Evolutionary conservation across 176 grass and related monocot genomes (phyloP).

Genomic region (Musa itinerans): DNA sequence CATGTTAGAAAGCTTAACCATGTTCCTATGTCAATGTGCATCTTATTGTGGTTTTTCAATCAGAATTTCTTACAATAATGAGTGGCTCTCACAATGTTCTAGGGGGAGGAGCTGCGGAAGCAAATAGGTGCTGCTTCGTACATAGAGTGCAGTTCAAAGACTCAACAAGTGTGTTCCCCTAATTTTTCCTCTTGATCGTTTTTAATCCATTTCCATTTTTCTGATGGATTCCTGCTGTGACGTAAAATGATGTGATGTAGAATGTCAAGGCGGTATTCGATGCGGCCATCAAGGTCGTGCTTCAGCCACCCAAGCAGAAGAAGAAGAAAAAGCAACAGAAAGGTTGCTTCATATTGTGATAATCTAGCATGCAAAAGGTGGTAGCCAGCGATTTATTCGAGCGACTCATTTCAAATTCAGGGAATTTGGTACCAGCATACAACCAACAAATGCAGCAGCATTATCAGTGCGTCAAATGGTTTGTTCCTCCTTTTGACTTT

Average conservation of each 20-base stretch:
- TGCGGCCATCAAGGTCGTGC: constrained; percentile 27
- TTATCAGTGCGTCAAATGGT: no score
- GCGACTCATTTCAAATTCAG: no score
- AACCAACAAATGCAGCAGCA: no score
- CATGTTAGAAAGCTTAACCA: no score
- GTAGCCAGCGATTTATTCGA: no score
- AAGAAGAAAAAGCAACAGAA: neutral
- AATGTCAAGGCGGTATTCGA: constrained; percentile 37
- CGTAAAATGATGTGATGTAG: constrained; percentile 1
- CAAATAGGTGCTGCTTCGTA: constrained; percentile 29
- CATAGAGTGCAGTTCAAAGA: constrained; percentile 37
- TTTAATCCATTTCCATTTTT: neutral
- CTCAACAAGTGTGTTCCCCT: constrained; percentile 25
- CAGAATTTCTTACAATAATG: no score
- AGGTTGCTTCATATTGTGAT: neutral
- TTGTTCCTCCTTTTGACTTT: no score
- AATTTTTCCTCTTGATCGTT: neutral
- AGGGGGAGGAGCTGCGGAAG: constrained; percentile 34
- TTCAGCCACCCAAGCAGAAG: neutral
- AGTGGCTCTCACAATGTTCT: neutral
- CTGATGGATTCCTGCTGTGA: neutral
- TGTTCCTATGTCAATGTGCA: no score
- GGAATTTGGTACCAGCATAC: no score
- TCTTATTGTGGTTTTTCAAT: no score
- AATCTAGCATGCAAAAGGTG: neutral